Base-by-base conservation (phyloP, 805 yeast genomes). In the Yamadazyma sp. region DNA sequence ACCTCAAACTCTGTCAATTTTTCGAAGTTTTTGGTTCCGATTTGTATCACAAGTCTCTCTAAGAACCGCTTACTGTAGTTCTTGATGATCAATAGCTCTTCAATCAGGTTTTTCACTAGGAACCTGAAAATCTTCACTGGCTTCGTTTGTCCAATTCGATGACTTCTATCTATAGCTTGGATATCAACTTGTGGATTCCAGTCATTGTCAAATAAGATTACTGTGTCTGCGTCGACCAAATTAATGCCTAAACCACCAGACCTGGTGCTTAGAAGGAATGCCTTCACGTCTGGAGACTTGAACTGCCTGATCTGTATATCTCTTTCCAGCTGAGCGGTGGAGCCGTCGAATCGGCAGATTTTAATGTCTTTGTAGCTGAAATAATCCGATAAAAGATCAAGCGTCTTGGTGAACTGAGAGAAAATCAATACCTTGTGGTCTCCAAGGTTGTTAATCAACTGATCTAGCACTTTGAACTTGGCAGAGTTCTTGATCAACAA, bases 111-210 rank as follows among this genome's bases (percentile, higher is more conserved):
- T 25, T 77, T 75, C 7, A 86, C 74, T 12, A 89, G 81, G 16
- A 93, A 70, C 44, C 98, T 72, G 55, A 82, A 87, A 1, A 91
- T 76, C 15, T 86, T 70, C 4, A 90, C 95, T 1, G 96, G 96
- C 38, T 75, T 78, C 1, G 67, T 71, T 57, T 91, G 99, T 0
- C 98, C 98, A 38, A 93, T 87, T 53, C 99, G 70, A 56, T 91
- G 98, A 9, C 85, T 95, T 38, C 99, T 71, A 52, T 90, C 98
- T 79, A 91, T 91, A 0, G 98, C 98, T 57, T 91, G 99, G 35
- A 89, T 65, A 60, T 91, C 98, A 45, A 88, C 95, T 54, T 91
- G 97, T 0, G 98, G 99, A 53, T 91, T 91, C 96, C 97, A 91
- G 55, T 91, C 99, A 40, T 88, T 84, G 53, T 91, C 99, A 54